Evolutionary conservation across 2,329 filamentous ascomycete genomes (phyloP), one percentile per base, ranked within the genome.

Genomic region (Colletotrichum neosansevieriae): DNA sequence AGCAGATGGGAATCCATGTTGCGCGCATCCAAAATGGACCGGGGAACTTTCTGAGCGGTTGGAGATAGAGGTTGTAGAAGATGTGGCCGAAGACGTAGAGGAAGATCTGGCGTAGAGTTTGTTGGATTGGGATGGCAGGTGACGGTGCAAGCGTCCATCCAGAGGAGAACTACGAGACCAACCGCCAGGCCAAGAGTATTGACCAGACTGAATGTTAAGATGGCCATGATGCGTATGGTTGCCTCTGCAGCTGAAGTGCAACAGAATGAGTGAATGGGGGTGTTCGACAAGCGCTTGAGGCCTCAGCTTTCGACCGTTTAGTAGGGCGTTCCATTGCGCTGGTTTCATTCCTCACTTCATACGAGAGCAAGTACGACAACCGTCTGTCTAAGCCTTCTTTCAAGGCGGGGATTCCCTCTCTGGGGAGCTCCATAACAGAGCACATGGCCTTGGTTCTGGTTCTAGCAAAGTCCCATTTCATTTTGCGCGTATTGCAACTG

Each of bases 21-120:
- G 58, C 29, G 40, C 67, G 58, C 67, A 70, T 70, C 63, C 45
- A 67, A 7, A 53, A 15, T 0, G 76, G 77, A 34, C 77, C 77
- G 0, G 77, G 76, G 29, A 77, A 74, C 2, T 59, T 59, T 6
- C 75, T 69, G 6, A 79, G 70, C 2, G 78, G 78, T 57, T 80
- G 76, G 17, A 78, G 67, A 36, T 72, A 72, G 6, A 78, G 56
- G 59, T 74, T 72, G 63, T 76, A 77, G 32, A 79, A 19, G 44
- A 36, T 12, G 2, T 49, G n/a, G 2, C 19, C 29, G 9, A 62
- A 53, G 29, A 11, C 29, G 36, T 69, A 69, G 29, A 6, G 2
- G 21, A 69, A 42, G 15, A 38, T 24, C 67, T 69, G 17, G 12
- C 6, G 15, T 40, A 19, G 58, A 19, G 45, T 40, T 67, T 51